A percentile compares a stretch with the other conserved stretches of the same genome.
phyloP scores from a whole-genome alignment of 2,329 filamentous ascomycete genomes.

The Cordyceps farinosa region DNA sequence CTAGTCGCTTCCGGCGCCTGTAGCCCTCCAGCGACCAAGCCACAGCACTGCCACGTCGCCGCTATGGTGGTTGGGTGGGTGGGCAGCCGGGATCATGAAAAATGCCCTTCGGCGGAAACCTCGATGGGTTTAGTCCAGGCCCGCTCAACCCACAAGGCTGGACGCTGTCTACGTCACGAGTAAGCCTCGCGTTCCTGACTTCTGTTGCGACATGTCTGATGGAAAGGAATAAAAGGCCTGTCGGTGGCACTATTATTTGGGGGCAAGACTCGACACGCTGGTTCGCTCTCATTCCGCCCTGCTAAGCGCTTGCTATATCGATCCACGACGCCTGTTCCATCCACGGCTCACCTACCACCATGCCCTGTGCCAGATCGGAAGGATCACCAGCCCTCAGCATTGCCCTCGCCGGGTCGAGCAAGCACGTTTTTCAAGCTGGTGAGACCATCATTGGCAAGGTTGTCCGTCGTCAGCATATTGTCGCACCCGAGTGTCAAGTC shows the following conservation, averaged over 20 bases:
- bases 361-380: background rate
- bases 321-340: background rate
- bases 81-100: too few relatives aligned
- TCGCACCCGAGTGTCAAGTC: background rate
- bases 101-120: background rate
- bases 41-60: background rate
- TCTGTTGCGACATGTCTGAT: background rate
- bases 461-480: constrained; percentile 6
- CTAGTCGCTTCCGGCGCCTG: too few relatives aligned
- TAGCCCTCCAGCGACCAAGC: too few relatives aligned
- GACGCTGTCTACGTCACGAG: background rate
- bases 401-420: background rate
- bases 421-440: constrained; percentile 7
- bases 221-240: background rate
- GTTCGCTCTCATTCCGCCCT: background rate
- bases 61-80: background rate
- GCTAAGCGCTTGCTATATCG: too few relatives aligned
- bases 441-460: constrained; percentile 16
- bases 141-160: background rate
- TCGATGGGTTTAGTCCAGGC: background rate
- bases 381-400: constrained; percentile 5
- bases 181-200: background rate
- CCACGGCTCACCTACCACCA: background rate
- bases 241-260: background rate
- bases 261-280: too few relatives aligned